A percentile compares a stretch with the other conserved stretches of the same genome.
Conservation (phyloP, 1,284 basidiomycete genomes). For the Trichosporon sp. region DNA sequence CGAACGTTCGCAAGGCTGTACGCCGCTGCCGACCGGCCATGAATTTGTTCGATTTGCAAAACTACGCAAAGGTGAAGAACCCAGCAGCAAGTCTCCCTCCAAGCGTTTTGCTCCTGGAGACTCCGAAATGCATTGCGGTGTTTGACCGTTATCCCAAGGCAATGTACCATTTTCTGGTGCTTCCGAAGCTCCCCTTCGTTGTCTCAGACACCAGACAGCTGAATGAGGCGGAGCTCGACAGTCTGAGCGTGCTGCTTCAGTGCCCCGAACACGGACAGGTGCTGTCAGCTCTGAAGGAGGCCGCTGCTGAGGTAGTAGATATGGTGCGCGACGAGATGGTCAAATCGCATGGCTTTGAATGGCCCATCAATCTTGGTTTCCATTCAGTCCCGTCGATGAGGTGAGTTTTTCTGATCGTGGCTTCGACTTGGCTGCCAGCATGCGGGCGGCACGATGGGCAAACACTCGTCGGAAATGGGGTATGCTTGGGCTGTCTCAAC, state of each 20-base stretch:
- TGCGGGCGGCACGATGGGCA: too few species aligned
- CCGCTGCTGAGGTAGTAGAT: slow-evolving; percentile 55
- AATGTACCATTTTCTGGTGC: slow-evolving; percentile 72
- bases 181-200: slow-evolving; percentile 57
- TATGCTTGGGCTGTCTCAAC: too few species aligned
- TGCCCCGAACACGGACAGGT: slow-evolving; percentile 51
- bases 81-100: slow-evolving; percentile 56
- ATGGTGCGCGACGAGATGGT: slow-evolving; percentile 77
- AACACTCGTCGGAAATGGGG: too few species aligned
- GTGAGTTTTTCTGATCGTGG: too few species aligned
- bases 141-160: slow-evolving; percentile 82
- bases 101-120: slow-evolving; percentile 60
- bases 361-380: slow-evolving; percentile 77
- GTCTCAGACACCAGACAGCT: slow-evolving; percentile 9
- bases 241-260: slow-evolving; percentile 58
- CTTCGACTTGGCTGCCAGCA: too few species aligned
- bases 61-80: slow-evolving; percentile 56
- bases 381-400: slow-evolving; percentile 66
- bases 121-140: slow-evolving; percentile 61
- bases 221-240: slow-evolving; percentile 51
- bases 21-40: too few species aligned
- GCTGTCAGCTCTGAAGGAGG: slow-evolving; percentile 56
- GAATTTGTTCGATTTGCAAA: slow-evolving; percentile 55
- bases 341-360: slow-evolving; percentile 66
- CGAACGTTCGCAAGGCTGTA: too few species aligned